Base-by-base conservation (phyloP, 2,329 filamentous ascomycete genomes). In the Botryosphaeria dothidea region DNA sequence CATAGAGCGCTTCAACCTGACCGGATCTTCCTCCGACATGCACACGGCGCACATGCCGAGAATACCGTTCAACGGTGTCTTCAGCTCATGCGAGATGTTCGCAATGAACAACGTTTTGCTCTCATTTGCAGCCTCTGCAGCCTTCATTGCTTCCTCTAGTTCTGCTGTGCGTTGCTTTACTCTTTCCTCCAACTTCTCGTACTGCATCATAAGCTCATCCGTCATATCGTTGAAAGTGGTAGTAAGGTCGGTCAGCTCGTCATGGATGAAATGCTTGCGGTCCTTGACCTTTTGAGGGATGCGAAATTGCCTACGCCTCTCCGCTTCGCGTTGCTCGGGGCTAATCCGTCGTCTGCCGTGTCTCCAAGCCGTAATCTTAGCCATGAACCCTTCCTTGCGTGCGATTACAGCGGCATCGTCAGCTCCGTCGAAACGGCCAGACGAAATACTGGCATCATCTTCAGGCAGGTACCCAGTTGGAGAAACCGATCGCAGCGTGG, bases 21-120 rank as follows among this genome's bases (percentile, higher is more conserved):
- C 77, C 15, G 93, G 80, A 71, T 96, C 92, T 56, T 93, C 89
- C 75, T 97, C 93, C 68, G 93, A 91, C 92, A 97, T 95, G 77
- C 92, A 95, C 0, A 97, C 90, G 0, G 92, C 91, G 70, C 90
- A 93, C 90, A 97, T 95, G 66, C 95, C 95, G 71, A 99, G 83
- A 56, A 98, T 97, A 15, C 63, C 95, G 73, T 98, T 98, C 65
- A 98, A 84, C 0, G 95, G 95, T 1, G 95, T 99, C 74, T 97
- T 96, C 38, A 99, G 83, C 76, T 98, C 88, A 69, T 90, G 88
- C 1, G 85, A 88, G 58, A 98, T 97, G 71, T 98, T 98, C 19
- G 95, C 95, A 68, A 99, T 96, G 80, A 98, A 98, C 8, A 98
- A 83, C 0, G 95, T 98, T 80, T 99, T 99, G 83, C 92, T 96